Evolutionary conservation across 2,329 filamentous ascomycete species (phyloP), one percentile per base, ranked within the genome.

Genomic region (Hymenoscyphus occultus): DNA sequence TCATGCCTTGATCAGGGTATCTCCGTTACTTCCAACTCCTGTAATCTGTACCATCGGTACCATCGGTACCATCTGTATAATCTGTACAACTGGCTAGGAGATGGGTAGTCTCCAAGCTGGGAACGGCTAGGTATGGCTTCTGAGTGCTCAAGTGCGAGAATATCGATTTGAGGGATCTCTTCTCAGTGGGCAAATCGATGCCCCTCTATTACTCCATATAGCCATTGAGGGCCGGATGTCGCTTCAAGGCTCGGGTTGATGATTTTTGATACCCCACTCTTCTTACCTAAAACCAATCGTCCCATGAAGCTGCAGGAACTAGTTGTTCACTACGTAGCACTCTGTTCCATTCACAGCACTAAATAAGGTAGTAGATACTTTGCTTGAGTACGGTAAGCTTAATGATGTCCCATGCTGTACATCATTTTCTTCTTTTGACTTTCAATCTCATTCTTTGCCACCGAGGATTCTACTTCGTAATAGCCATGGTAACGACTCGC

Each of bases 221-320:
- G 22, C 22, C 22, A 22, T 22, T 51, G 45, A 51, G n/a, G 45
- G 9, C 45, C n/a, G 45, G 45, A 51, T 28, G 10, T n/a, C 19
- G 45, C 19, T 51, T 51, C 45, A 51, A 28, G n/a, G 45, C n/a
- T 10, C n/a, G 45, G 45, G 45, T n/a, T 22, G 45, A 22, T 51
- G 45, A 51, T 9, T 16, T 51, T 22, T 16, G 45, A 22, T 16
- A 51, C 19, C 45, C 45, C 45, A 51, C 45, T 51, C 45, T 19
- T 51, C 45, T 51, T 51, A 51, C 45, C 45, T 51, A 51, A 51
- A n/a, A 51, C 45, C 45, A 22, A 51, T 51, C 22, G n/a, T 28
- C 45, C 14, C 45, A 19, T 51, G n/a, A 22, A 51, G 45, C 7
- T 28, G 19, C 45, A 51, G 14, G 45, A 22, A 51, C 45, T 22